Percentiles rank a stretch among this genome's conserved stretches.
Conservation (phyloP, 148 eudicot genomes). For the Cornus florida region DNA sequence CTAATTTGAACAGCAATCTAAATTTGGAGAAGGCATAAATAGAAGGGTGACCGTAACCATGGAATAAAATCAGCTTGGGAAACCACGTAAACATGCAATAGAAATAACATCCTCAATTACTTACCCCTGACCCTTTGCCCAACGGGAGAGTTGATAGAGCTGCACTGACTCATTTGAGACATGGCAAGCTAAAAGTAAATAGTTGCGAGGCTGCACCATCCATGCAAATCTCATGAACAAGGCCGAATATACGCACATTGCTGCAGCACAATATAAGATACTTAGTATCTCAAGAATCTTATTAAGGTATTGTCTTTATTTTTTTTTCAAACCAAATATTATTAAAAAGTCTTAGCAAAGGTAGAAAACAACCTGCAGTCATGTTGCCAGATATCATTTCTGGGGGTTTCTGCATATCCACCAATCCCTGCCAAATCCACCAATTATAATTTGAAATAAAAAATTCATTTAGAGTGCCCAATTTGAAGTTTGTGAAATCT, state of each 20-base stretch:
- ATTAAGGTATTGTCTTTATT: background rate
- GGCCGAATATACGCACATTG: slow-evolving; percentile 83
- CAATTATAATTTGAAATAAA: slow-evolving; percentile 10
- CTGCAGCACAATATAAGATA: slow-evolving; percentile 44
- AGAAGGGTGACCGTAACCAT: background rate
- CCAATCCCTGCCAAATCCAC: slow-evolving; percentile 62
- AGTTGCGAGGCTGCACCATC: slow-evolving; percentile 98
- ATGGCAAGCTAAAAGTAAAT: slow-evolving; percentile 84
- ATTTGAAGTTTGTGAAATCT: too few species aligned
- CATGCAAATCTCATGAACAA: slow-evolving; percentile 98
- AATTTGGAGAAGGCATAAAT: background rate
- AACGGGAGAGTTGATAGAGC: slow-evolving; percentile 89
- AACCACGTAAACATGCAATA: background rate
- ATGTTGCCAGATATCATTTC: slow-evolving; percentile 97
- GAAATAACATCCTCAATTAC: background rate
- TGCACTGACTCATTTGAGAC: slow-evolving; percentile 94
- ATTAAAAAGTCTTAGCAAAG: too few species aligned
- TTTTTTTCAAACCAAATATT: background rate
- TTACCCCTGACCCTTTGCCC: slow-evolving; percentile 89
- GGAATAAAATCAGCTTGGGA: background rate
- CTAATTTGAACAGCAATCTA: too few species aligned
- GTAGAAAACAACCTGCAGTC: slow-evolving; percentile 61
- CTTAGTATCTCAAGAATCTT: slow-evolving; percentile 14
- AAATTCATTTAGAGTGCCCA: background rate
- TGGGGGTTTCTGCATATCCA: slow-evolving; percentile 88